Evolutionary conservation across 2,329 filamentous ascomycete genomes (phyloP), one percentile per base, ranked within the genome.

Genomic region (Colletotrichum falcatum): DNA sequence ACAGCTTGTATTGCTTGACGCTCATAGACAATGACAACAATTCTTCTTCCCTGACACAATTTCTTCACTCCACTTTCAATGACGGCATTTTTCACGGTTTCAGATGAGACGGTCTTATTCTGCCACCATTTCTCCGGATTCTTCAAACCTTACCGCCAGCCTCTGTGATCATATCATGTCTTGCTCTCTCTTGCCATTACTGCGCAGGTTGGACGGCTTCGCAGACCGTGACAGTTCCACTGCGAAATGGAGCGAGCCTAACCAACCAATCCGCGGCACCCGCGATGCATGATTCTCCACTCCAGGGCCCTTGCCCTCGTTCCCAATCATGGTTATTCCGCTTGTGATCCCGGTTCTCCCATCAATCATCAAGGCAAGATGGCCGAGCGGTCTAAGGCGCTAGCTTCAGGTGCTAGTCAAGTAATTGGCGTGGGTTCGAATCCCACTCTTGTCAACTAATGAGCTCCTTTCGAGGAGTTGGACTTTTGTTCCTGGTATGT

Each of bases 391-490:
- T 62, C 60, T 62, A 62, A 62, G 60, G 60, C 60, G 60, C 60
- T 62, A 62, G 60, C 60, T 62, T 62, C 60, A 62, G 60, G 60
- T 62, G 60, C 60, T 62, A 62, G 60, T 62, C 60, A 62, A 62
- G 60, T 62, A 62, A 62, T 62, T 62, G 60, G 60, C 48, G 59
- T 61, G 59, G 59, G 59, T 61, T 61, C 59, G 59, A 61, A 60
- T 61, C 60, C 60, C 60, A 62, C 60, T 62, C 60, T 61, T 61
- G 59, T 61, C 59, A 59, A 26, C 14, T 5, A 7, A 33, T 2
- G 1, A 20, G 28, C 8, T 2, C n/a, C 3, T 1, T 35, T 3
- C 30, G 11, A 23, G 5, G 7, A 7, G 7, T 16, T 28, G 1
- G 1, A 3, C 12, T 61, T 49, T 61, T 61, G 59, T 14, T 42